phyloP scores from a whole-genome alignment of 768 basidiomycete genomes.

The Exidia glandulosa region DNA sequence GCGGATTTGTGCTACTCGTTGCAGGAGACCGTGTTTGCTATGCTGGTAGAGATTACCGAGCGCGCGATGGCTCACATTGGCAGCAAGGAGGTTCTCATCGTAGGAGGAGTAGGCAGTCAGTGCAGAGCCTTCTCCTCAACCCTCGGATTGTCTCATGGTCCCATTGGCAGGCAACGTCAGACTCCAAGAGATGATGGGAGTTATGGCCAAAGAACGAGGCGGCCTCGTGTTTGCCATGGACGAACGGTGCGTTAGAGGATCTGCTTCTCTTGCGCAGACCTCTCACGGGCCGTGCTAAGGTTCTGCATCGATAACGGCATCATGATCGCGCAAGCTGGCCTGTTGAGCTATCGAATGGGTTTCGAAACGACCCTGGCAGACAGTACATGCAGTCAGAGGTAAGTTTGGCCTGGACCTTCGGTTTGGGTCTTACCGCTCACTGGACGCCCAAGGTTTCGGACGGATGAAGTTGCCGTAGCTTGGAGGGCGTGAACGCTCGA shows the following conservation, averaged over 20 bases:
- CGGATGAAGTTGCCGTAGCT: slow-evolving; percentile 84
- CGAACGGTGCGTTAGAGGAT: slow-evolving; percentile 72
- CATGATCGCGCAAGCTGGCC: slow-evolving; percentile 98
- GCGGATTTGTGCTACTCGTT: slow-evolving; percentile 96
- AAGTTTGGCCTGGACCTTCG: slow-evolving; percentile 9
- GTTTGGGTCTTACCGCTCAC: background rate
- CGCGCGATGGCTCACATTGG: slow-evolving; percentile 98
- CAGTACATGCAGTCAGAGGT: slow-evolving; percentile 91
- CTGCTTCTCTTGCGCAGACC: background rate
- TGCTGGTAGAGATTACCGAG: slow-evolving; percentile 99
- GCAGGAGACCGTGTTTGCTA: slow-evolving; percentile 94
- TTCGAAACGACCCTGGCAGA: slow-evolving; percentile 62
- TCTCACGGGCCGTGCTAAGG: slow-evolving; percentile 27
- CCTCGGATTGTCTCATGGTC: background rate
- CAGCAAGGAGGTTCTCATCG: slow-evolving; percentile 90
- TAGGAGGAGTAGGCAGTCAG: slow-evolving; percentile 99
- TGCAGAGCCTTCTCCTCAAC: slow-evolving; percentile 7
- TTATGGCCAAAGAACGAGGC: slow-evolving; percentile 86
- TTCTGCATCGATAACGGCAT: slow-evolving; percentile 99
- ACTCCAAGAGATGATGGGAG: slow-evolving; percentile 97
- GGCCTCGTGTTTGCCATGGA: slow-evolving; percentile 92
- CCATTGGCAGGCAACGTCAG: slow-evolving; percentile 65
- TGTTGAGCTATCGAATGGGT: slow-evolving; percentile 88
- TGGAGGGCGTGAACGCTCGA: slow-evolving; percentile 53
- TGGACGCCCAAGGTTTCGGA: slow-evolving; percentile 61